Evolutionary conservation across 129 eudicot species (phyloP).

Genomic region (Centella asiatica): DNA sequence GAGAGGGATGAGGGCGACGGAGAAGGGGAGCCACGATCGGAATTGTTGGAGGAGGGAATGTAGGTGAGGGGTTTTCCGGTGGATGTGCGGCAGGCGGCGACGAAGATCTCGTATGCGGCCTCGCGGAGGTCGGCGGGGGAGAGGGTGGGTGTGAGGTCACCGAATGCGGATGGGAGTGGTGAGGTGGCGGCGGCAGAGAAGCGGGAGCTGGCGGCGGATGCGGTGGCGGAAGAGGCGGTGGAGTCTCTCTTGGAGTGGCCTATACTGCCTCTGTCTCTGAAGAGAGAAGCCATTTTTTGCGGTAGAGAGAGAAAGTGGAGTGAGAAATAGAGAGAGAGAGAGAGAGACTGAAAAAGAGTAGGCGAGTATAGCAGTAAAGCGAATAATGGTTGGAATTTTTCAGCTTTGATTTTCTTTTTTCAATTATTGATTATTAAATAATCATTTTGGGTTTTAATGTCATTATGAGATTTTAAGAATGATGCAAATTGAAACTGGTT

Average conservation of each 20-base stretch:
- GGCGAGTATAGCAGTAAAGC: constrained; percentile 11
- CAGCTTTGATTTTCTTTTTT: neutral
- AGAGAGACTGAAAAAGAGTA: neutral
- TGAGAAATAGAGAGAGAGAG: constrained; percentile 13
- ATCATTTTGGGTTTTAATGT: too few species aligned
- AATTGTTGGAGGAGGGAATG: constrained; percentile 33
- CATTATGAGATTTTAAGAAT: too few species aligned
- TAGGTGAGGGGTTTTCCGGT: constrained; percentile 66
- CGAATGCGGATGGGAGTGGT: constrained; percentile 69
- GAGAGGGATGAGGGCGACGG: constrained; percentile 30
- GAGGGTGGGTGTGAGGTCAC: constrained; percentile 63
- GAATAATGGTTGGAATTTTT: neutral
- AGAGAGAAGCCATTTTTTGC: constrained; percentile 98
- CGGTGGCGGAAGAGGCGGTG: constrained; percentile 21
- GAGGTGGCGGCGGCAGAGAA: constrained; percentile 18
- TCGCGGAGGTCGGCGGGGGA: constrained; percentile 70
- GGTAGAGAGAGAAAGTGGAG: constrained; percentile 30
- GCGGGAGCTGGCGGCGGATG: constrained; percentile 21
- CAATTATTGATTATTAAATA: neutral
- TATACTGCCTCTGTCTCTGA: constrained; percentile 55
- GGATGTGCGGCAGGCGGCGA: constrained; percentile 78
- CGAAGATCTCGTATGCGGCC: constrained; percentile 96
- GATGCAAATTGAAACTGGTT: too few species aligned
- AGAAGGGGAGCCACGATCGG: constrained; percentile 23
- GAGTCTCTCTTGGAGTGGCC: constrained; percentile 60